These are phyloP conservation scores for Ganoderma lingzhi DNA, from an alignment of 1,284 basidiomycete genomes.

Conservation along the genomic window DNA sequence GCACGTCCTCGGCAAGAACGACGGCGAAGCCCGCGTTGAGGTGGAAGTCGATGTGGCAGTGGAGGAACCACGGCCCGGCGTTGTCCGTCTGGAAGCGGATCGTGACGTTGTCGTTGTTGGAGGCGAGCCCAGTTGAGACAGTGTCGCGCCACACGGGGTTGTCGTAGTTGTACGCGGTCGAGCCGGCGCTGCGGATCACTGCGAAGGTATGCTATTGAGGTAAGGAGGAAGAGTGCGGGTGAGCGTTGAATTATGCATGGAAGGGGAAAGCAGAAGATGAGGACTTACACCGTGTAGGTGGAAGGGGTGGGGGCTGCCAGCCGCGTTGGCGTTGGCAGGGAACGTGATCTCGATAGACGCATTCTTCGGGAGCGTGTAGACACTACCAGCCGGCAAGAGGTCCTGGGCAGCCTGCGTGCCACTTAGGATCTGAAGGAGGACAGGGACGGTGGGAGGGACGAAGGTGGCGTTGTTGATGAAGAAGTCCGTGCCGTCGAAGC, in stretches of 20 bases:
- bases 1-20: conserved; percentile 12
- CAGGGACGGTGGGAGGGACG: conserved; percentile 30
- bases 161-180: conserved; percentile 37
- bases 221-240: background rate
- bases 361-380: conserved; percentile 35
- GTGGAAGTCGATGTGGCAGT: conserved; percentile 16
- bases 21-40: conserved; percentile 8
- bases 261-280: background rate
- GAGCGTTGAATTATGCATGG: background rate
- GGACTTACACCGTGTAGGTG: conserved; percentile 44
- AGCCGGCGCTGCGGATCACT: conserved; percentile 40
- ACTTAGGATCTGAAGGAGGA: conserved; percentile 38
- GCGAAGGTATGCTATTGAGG: conserved; percentile 31
- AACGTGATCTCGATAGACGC: conserved; percentile 10
- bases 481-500: conserved; percentile 20
- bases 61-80: conserved; percentile 20
- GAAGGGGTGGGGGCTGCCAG: conserved; percentile 45
- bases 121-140: conserved; percentile 35
- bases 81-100: conserved; percentile 32
- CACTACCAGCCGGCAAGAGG: conserved; percentile 40
- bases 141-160: conserved; percentile 42
- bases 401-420: conserved; percentile 37
- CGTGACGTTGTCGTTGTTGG: conserved; percentile 39
- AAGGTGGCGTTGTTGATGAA: conserved; percentile 37
- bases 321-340: conserved; percentile 21